A percentile compares a stretch with the other conserved stretches of the same genome.
Conservation (phyloP, 805 yeast genomes). For the Starmerella stellata region DNA sequence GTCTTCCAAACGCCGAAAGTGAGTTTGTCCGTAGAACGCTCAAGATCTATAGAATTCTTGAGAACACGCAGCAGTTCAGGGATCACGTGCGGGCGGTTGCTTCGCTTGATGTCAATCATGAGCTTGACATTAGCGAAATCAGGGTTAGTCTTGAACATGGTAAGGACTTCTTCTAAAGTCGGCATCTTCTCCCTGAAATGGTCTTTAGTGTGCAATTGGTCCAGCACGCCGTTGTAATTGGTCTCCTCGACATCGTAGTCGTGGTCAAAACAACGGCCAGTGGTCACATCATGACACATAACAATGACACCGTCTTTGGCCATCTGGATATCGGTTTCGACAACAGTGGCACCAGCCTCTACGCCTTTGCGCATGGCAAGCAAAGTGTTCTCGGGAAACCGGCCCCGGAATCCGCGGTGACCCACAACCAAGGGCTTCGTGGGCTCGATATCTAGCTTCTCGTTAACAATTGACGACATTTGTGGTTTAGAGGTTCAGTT, state of each 20-base stretch:
- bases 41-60: slow-evolving; percentile 25
- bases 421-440: slow-evolving; percentile 19
- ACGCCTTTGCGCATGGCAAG: slow-evolving; percentile 32
- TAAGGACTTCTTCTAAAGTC: slow-evolving; percentile 27
- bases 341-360: slow-evolving; percentile 29
- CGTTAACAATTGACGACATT: neutral
- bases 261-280: slow-evolving; percentile 33
- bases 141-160: slow-evolving; percentile 26
- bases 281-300: slow-evolving; percentile 35
- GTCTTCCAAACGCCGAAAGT: slow-evolving; percentile 38
- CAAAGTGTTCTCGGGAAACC: slow-evolving; percentile 32
- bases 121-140: slow-evolving; percentile 20
- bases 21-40: slow-evolving; percentile 30
- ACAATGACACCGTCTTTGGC: slow-evolving; percentile 37
- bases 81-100: slow-evolving; percentile 29
- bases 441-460: slow-evolving; percentile 1
- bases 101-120: slow-evolving; percentile 37
- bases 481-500: too few relatives aligned
- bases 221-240: slow-evolving; percentile 24
- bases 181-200: slow-evolving; percentile 26
- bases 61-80: slow-evolving; percentile 26
- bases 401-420: slow-evolving; percentile 24
- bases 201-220: slow-evolving; percentile 23
- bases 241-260: slow-evolving; percentile 26
- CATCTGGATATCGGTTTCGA: slow-evolving; percentile 42